Conservation (phyloP, 352 stramenopile genomes). For the Aphanomyces euteiches region DNA sequence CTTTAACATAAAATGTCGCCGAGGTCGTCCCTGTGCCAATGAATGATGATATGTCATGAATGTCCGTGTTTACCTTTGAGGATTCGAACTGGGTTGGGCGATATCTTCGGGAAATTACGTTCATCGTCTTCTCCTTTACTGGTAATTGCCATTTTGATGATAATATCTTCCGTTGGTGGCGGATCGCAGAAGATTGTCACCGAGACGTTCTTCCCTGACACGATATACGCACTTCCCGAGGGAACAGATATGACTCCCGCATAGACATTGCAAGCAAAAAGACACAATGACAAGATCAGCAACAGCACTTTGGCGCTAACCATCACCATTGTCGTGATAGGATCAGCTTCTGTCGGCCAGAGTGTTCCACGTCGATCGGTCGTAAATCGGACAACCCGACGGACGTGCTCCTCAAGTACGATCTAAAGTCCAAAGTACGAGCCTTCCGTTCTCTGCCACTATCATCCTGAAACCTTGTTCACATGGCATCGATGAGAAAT, state of each 20-base stretch:
- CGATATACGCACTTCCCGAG: conserved; percentile 19
- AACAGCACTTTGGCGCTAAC: background rate
- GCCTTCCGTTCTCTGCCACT: no score
- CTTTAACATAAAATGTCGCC: conserved; percentile 11
- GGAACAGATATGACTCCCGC: conserved; percentile 17
- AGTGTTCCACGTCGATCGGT: no score
- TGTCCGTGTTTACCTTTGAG: background rate
- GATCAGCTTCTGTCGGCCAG: no score
- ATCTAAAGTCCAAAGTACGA: no score
- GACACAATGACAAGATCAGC: background rate
- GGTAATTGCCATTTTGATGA: conserved; percentile 26
- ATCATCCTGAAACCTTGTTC: no score
- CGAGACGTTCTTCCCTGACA: conserved; percentile 18
- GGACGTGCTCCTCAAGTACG: no score
- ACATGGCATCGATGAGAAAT: no score
- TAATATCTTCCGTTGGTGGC: conserved; percentile 12
- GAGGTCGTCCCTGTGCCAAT: conserved; percentile 8
- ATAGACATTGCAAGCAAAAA: background rate
- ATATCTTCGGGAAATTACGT: conserved; percentile 20
- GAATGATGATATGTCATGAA: background rate
- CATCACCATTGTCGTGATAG: background rate
- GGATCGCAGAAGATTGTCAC: conserved; percentile 15
- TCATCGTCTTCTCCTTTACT: conserved; percentile 8
- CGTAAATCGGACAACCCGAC: no score
- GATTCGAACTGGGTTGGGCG: conserved; percentile 24